A percentile compares a stretch with the other conserved stretches of the same genome.
Evolutionary conservation across 2,329 filamentous ascomycete genomes (phyloP).

Genomic region (Alternaria brassicae): DNA sequence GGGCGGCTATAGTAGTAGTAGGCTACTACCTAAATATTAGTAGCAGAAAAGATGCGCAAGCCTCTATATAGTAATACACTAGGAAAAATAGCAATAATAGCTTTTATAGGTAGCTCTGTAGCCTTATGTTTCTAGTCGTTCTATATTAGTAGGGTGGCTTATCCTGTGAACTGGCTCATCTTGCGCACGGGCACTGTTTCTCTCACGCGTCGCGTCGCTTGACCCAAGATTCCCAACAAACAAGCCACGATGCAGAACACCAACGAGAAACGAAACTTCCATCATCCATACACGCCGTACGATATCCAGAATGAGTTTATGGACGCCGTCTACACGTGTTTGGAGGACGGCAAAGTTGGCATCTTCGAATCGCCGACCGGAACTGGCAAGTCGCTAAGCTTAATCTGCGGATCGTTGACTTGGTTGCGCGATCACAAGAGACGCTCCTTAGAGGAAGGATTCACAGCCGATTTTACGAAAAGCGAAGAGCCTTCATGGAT

Average conservation of each 20-base stretch:
- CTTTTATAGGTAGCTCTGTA: too few relatives aligned
- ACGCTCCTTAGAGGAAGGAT: constrained; percentile 61
- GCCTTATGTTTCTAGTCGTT: too few relatives aligned
- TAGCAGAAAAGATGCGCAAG: too few relatives aligned
- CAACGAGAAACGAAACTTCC: constrained; percentile 63
- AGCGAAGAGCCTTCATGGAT: constrained; percentile 86
- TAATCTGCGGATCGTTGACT: constrained; percentile 87
- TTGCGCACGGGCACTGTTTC: too few relatives aligned
- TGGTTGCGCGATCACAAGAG: constrained; percentile 88
- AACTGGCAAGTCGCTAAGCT: constrained; percentile 87
- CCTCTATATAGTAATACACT: too few relatives aligned
- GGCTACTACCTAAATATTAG: too few relatives aligned
- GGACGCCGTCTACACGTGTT: constrained; percentile 78
- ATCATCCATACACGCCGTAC: constrained; percentile 89
- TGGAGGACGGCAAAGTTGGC: constrained; percentile 80
- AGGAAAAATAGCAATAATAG: too few relatives aligned
- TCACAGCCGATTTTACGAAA: constrained; percentile 56
- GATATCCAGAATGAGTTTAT: constrained; percentile 89
- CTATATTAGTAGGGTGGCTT: too few relatives aligned
- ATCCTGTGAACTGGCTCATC: too few relatives aligned
- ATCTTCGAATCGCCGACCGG: constrained; percentile 96
- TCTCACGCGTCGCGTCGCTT: too few relatives aligned
- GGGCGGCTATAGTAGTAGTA: too few relatives aligned
- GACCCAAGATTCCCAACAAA: too few relatives aligned
- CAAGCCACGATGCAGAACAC: constrained; percentile 30